Evolutionary conservation across 1,284 basidiomycete species (phyloP).

Genomic region (Rhodotorula sp.): DNA sequence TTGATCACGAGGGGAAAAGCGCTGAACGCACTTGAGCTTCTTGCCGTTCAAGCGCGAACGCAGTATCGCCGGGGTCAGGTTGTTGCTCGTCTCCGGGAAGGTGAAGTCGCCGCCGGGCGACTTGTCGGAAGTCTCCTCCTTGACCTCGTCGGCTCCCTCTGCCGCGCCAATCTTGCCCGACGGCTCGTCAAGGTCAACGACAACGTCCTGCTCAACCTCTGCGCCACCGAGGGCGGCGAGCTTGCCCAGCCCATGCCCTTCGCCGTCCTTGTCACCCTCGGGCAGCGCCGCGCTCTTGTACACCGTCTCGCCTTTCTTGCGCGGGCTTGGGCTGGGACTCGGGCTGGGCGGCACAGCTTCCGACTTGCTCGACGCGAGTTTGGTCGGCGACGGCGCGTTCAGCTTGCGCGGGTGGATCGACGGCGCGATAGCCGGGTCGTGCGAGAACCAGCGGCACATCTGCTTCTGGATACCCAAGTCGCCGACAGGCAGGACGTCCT

Average conservation of each 20-base stretch:
- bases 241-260: slow-evolving; percentile 22
- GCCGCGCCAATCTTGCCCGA: slow-evolving; percentile 18
- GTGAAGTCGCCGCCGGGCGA: slow-evolving; percentile 38
- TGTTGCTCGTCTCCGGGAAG: slow-evolving; percentile 60
- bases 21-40: slow-evolving; percentile 69
- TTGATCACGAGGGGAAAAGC: background rate
- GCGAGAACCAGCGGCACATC: slow-evolving; percentile 37
- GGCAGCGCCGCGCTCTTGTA: background rate
- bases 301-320: slow-evolving; percentile 45
- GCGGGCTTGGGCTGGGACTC: background rate
- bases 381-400: slow-evolving; percentile 8
- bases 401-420: slow-evolving; percentile 37
- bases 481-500: slow-evolving; percentile 68
- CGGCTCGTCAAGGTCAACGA: slow-evolving; percentile 31
- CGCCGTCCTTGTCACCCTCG: slow-evolving; percentile 5
- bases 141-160: slow-evolving; percentile 50
- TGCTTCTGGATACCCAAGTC: slow-evolving; percentile 62
- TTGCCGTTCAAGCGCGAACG: slow-evolving; percentile 70
- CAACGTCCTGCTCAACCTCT: slow-evolving; percentile 19
- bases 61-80: slow-evolving; percentile 63
- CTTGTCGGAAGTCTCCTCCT: slow-evolving; percentile 1
- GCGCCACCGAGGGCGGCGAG: slow-evolving; percentile 19
- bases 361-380: slow-evolving; percentile 4
- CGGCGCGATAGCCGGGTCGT: slow-evolving; percentile 40
- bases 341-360: background rate